Conservation (phyloP, 2,329 filamentous ascomycete species). For the Aspergillus nomiae region DNA sequence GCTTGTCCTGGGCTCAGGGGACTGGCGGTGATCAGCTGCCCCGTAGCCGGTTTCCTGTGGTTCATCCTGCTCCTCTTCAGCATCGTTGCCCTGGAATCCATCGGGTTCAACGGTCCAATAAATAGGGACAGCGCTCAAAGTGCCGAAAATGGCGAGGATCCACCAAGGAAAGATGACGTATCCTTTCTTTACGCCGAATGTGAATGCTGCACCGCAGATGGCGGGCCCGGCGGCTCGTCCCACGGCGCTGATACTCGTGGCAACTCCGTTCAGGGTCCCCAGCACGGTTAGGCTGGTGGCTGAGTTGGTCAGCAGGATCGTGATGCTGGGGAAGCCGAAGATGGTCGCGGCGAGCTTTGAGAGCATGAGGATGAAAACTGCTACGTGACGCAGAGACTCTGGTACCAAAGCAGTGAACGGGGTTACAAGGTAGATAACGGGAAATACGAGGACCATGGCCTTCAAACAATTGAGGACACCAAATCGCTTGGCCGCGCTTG, state of each 20-base stretch:
- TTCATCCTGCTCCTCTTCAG: constrained; percentile 31
- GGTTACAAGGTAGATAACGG: constrained; percentile 75
- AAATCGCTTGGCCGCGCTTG: constrained; percentile 68
- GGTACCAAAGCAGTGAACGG: constrained; percentile 74
- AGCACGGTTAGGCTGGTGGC: constrained; percentile 74
- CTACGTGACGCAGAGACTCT: constrained; percentile 55
- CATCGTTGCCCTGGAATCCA: constrained; percentile 56
- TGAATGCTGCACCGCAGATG: constrained; percentile 71
- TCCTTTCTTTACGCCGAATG: constrained; percentile 71
- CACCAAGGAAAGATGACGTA: constrained; percentile 83
- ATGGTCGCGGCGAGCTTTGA: constrained; percentile 75
- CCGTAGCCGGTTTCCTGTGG: constrained; percentile 12
- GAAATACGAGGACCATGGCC: constrained; percentile 67
- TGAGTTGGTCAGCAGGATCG: constrained; percentile 88
- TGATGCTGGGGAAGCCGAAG: constrained; percentile 85
- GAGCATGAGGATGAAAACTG: constrained; percentile 68
- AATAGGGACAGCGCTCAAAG: constrained; percentile 69
- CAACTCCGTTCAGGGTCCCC: constrained; percentile 88
- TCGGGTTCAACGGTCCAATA: constrained; percentile 75
- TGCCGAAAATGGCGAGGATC: constrained; percentile 66
- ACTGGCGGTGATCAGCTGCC: neutral
- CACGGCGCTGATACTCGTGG: constrained; percentile 77
- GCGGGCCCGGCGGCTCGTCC: constrained; percentile 80
- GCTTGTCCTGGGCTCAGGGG: neutral
- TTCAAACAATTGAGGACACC: constrained; percentile 76